phyloP scores from a whole-genome alignment of 345 rosid species.

The Gossypium longicalyx region DNA sequence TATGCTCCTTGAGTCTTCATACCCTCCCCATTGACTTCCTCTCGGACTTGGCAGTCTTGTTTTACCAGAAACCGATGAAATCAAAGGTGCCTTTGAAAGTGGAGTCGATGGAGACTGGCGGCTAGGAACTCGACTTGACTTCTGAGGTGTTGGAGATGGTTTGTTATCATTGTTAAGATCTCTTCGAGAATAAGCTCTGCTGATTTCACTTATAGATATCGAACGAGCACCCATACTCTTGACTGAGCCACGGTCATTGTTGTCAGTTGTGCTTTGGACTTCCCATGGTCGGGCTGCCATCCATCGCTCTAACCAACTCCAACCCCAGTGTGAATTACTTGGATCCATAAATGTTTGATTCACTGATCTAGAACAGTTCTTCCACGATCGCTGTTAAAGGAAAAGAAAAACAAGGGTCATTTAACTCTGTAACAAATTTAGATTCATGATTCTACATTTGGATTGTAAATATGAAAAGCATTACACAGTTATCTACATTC shows the following conservation, averaged over 20 bases:
- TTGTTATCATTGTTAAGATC: slow-evolving; percentile 28
- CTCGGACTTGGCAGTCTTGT: slow-evolving; percentile 38
- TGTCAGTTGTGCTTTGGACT: slow-evolving; percentile 35
- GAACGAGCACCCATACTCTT: slow-evolving; percentile 49
- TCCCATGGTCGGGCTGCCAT: slow-evolving; percentile 86
- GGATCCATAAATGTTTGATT: slow-evolving; percentile 65
- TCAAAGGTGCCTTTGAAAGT: slow-evolving; percentile 37
- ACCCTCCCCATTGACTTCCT: slow-evolving; percentile 44
- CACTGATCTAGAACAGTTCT: slow-evolving; percentile 42
- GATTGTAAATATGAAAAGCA: neutral
- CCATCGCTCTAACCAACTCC: slow-evolving; percentile 99
- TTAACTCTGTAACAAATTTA: neutral
- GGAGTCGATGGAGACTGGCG: slow-evolving; percentile 54
- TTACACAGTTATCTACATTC: neutral
- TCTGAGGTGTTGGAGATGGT: slow-evolving; percentile 38
- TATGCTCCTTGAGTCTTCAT: slow-evolving; percentile 54
- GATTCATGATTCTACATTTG: neutral
- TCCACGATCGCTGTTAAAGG: slow-evolving; percentile 52
- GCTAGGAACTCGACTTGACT: slow-evolving; percentile 33
- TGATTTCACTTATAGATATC: slow-evolving; percentile 44
- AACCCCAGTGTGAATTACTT: slow-evolving; percentile 80
- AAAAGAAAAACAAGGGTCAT: slow-evolving; percentile 8
- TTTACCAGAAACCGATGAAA: slow-evolving; percentile 32
- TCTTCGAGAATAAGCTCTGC: slow-evolving; percentile 37
- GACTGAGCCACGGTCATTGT: slow-evolving; percentile 50